These are phyloP conservation scores for fission yeast (Schizosaccharomyces pombe) DNA, from an alignment of 805 yeast species.

Conservation along the genomic window ASM294v3 CU329670.1:1428001-1428500, in stretches of 20 bases:
- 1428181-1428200: slow-evolving; percentile 54
- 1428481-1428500: slow-evolving; percentile 51
- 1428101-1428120: slow-evolving; percentile 76
- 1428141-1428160: slow-evolving; percentile 77
- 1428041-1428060: slow-evolving; percentile 17
- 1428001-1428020: slow-evolving; percentile 9
- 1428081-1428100: slow-evolving; percentile 88
- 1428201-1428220: slow-evolving; percentile 89
- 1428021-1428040: slow-evolving; percentile 21
- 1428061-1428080: slow-evolving; percentile 37
- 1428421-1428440: slow-evolving; percentile 37
- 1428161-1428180: slow-evolving; percentile 83
- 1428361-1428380: slow-evolving; percentile 60
- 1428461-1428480: slow-evolving; percentile 42
- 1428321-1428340: slow-evolving; percentile 90
- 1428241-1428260: slow-evolving; percentile 52
- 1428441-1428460: slow-evolving; percentile 48
- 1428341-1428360: slow-evolving; percentile 58
- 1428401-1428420: slow-evolving; percentile 35
- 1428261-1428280: slow-evolving; percentile 90
- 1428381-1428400: slow-evolving; percentile 35
- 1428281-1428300: slow-evolving; percentile 74
- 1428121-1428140: slow-evolving; percentile 72
- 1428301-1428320: slow-evolving; percentile 76
- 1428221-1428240: slow-evolving; percentile 68